Evolutionary conservation across 2,329 filamentous ascomycete genomes (phyloP), one percentile per base, ranked within the genome.

Genomic region (Grosmannia penicillata): DNA sequence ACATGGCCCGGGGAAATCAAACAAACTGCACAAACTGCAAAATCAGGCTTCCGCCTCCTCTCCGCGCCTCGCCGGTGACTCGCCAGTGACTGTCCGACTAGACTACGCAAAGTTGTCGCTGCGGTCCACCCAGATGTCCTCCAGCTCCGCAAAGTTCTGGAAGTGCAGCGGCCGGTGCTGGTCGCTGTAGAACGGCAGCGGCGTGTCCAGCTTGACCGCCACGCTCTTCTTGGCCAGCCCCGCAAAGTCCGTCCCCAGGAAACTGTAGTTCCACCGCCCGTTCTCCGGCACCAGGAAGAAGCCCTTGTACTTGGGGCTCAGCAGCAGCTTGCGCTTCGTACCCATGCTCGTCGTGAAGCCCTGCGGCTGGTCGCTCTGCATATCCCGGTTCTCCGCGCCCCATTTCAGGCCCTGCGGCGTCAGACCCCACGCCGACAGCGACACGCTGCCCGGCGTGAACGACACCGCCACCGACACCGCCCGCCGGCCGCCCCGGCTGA

Each of bases 241-340:
- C 13, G 79, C 77, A 55, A 96, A 98, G 1, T 78, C 77, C 47
- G 78, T 85, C 39, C 91, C 91, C 78, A 96, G 85, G 68, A 98
- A 98, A 58, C 82, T 91, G 65, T 95, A 98, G 61, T 98, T 98
- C 91, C 91, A 98, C 44, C 81, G 70, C 45, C 78, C 78, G 39
- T 80, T 79, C 53, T 95, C 87, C 0, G 91, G 91, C 18, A 96
- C 86, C 39, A 98, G 65, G 75, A 98, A 98, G 66, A 87, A 96
- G 22, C 91, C 93, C 49, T 82, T 76, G 56, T 95, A 94, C 57
- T 87, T 83, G 51, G 95, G 89, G 47, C 83, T 93, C 38, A 98
- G 72, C 22, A 98, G 65, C 39, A 98, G 66, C 63, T 98, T 93
- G 49, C 85, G 86, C 65, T 96, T 96, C 60, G 93, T 82, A 37